phyloP scores from a whole-genome alignment of 2,329 filamentous ascomycete genomes.

The Periconia sp. region DNA sequence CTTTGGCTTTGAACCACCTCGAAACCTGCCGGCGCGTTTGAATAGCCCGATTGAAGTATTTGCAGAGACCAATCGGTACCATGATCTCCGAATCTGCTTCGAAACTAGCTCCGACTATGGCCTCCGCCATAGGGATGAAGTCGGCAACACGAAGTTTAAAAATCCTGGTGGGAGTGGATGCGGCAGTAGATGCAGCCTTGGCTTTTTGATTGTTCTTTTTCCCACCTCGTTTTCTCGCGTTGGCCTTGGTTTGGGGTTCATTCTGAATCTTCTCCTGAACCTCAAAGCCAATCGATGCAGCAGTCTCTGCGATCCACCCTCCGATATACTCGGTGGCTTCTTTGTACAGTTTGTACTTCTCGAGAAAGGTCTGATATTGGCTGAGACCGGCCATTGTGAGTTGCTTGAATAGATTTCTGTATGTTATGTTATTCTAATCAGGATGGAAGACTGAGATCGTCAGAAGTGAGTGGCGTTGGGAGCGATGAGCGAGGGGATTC shows the following conservation, averaged over 20 bases:
- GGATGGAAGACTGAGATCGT: too few relatives aligned
- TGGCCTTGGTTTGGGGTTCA: neutral
- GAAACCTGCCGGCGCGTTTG: conserved; percentile 4
- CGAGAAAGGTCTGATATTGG: neutral
- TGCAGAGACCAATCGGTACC: conserved; percentile 1
- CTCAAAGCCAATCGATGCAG: conserved; percentile 2
- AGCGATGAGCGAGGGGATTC: too few relatives aligned
- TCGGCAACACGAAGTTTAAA: conserved; percentile 4
- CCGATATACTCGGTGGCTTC: conserved; percentile 9
- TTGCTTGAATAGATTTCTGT: neutral
- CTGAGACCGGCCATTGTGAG: neutral
- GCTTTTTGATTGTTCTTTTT: neutral
- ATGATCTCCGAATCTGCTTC: neutral
- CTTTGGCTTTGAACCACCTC: neutral
- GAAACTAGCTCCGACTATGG: neutral
- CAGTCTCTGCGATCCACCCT: conserved; percentile 9
- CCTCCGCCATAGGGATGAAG: conserved; percentile 6
- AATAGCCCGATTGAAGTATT: conserved; percentile 5
- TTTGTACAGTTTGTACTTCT: conserved; percentile 10
- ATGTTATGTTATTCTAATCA: neutral
- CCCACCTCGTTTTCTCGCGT: neutral
- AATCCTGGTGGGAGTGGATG: neutral
- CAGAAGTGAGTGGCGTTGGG: too few relatives aligned
- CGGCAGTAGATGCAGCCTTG: neutral
- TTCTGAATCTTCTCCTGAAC: conserved; percentile 1